Evolutionary conservation across 2,329 filamentous ascomycete genomes (phyloP), one percentile per base, ranked within the genome.

Genomic region (Helotiales sp.): DNA sequence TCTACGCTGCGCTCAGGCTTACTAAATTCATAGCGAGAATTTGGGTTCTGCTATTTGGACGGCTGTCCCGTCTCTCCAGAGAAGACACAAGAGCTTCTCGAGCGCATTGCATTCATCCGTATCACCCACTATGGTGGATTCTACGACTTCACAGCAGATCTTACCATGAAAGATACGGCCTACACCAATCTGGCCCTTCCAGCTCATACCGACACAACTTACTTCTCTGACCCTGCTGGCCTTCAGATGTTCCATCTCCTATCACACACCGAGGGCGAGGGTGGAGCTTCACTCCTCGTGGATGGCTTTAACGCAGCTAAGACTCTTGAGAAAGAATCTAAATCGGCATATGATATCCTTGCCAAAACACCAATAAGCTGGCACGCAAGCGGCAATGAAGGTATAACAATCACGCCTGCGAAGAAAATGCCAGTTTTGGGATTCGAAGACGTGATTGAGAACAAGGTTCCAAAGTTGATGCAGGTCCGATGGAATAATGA

Each of bases 401-500:
- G 90, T 30, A 88, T 93, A 61, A 88, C 84, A 33, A 93, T 97
- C 60, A 81, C 89, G 50, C 91, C 93, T 0, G 83, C 87, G 57
- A 77, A 75, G 40, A 75, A 81, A 3, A 89, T 88, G 58, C 90
- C 92, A 0, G 90, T 96, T 1, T 76, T 98, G 8, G 85, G 87
- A 56, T 75, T 85, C 42, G 77, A 85, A 47, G 71, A 75, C 0
- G 67, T 72, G 30, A 69, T 87, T 30, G 44, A 55, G 6, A 51
- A 33, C 1, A n/a, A 42, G 10, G 82, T 59, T 67, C 72, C 0
- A 67, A 71, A 72, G 34, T 69, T 89, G 40, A 75, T 80, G 29
- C 87, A 91, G 55, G 79, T 98, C 6, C 82, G 93, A 54, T 99
- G 95, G 95, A 99, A 99, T 72, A 93, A 93, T 63, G 89, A 91